A percentile compares a stretch with the other conserved stretches of the same genome.
phyloP scores from a whole-genome alignment of 768 basidiomycete genomes.

The Mycena epipterygia region DNA sequence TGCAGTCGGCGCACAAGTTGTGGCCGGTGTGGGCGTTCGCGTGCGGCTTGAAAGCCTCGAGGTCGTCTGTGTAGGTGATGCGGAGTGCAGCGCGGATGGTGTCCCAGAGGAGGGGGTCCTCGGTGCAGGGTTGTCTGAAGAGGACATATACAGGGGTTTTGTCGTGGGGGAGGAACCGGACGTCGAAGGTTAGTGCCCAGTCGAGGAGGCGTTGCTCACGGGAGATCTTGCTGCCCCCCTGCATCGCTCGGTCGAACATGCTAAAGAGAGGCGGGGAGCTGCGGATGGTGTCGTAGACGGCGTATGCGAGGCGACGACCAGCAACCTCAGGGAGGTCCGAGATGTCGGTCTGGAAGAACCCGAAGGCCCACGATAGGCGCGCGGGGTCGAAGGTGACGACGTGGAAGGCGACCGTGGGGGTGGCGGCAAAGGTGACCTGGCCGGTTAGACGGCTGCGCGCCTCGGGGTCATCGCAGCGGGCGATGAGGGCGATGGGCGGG shows the following conservation, averaged over 20 bases:
- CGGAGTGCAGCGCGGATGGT: neutral
- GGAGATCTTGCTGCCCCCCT: neutral
- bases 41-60: conserved; percentile 13
- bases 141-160: conserved; percentile 5
- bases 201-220: neutral
- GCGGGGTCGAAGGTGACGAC: neutral
- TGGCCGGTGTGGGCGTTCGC: neutral
- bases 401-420: neutral
- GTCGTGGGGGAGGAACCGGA: neutral
- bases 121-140: conserved; percentile 1
- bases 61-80: conserved; percentile 1
- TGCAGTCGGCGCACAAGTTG: conserved; percentile 16
- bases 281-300: neutral
- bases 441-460: neutral
- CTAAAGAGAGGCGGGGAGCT: neutral
- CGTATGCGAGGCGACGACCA: neutral
- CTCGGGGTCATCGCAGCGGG: neutral
- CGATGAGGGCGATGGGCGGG: neutral
- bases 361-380: neutral
- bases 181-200: neutral
- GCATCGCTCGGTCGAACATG: conserved; percentile 11
- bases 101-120: neutral
- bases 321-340: neutral
- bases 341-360: conserved; percentile 6
- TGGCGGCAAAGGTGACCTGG: neutral